phyloP scores from a whole-genome alignment of 2,329 filamentous ascomycete genomes.

The Decorospora gaudefroyi region DNA sequence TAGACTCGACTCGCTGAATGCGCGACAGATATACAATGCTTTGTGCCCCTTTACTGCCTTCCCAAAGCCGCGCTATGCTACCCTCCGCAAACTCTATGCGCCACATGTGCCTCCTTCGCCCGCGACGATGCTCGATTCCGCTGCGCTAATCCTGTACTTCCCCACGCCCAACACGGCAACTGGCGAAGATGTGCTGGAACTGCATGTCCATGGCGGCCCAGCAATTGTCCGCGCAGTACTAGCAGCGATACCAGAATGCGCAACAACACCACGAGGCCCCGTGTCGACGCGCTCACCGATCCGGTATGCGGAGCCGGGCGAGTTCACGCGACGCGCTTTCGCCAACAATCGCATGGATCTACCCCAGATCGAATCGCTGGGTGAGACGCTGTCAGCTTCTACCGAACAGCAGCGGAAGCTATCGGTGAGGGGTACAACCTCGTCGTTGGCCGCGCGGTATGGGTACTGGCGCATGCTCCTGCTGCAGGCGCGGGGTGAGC shows the following conservation, averaged over 20 bases:
- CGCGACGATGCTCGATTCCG: conserved; percentile 68
- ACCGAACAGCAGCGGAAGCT: conserved; percentile 92
- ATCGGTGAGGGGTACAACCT: conserved; percentile 77
- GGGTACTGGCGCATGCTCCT: conserved; percentile 79
- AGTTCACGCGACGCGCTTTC: conserved; percentile 93
- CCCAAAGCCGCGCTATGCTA: conserved; percentile 67
- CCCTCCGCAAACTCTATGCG: conserved; percentile 74
- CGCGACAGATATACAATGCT: conserved; percentile 64
- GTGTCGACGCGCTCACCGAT: conserved; percentile 50
- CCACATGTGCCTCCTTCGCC: conserved; percentile 51
- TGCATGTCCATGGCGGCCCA: conserved; percentile 91
- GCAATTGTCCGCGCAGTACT: conserved; percentile 89
- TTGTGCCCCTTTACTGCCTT: conserved; percentile 61
- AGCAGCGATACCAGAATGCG: conserved; percentile 68
- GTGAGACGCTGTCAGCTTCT: conserved; percentile 65
- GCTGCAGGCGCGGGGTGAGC: conserved; percentile 80
- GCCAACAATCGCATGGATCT: conserved; percentile 83
- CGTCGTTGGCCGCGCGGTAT: conserved; percentile 72
- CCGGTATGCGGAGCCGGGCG: conserved; percentile 90
- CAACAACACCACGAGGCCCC: conserved; percentile 5
- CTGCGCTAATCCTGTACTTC: conserved; percentile 81
- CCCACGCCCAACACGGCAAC: conserved; percentile 81
- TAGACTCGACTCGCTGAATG: background rate
- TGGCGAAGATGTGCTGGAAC: conserved; percentile 87
- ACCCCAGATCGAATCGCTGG: conserved; percentile 73